Conservation (phyloP, 345 rosid genomes). For the Brassica carinata region DNA sequence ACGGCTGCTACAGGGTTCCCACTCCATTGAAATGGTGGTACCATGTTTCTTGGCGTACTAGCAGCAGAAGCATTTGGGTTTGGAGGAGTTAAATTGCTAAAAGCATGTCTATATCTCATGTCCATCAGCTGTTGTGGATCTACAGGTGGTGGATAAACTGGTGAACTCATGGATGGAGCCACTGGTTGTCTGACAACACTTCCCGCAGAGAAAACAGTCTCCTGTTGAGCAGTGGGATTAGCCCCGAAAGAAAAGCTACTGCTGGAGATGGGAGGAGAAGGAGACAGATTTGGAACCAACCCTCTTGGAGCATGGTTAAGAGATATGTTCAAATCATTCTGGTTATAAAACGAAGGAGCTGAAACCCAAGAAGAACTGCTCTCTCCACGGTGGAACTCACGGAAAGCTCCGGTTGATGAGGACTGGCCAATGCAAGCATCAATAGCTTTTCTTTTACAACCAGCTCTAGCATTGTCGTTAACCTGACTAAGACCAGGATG, state of each 20-base stretch:
- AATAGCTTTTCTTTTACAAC: slow-evolving; percentile 81
- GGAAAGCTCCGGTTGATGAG: slow-evolving; percentile 56
- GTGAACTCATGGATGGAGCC: slow-evolving; percentile 49
- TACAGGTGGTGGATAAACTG: slow-evolving; percentile 48
- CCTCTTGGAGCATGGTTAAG: slow-evolving; percentile 55
- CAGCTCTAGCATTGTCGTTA: slow-evolving; percentile 48
- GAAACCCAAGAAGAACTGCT: slow-evolving; percentile 54
- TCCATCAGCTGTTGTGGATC: slow-evolving; percentile 50
- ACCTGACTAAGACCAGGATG: slow-evolving; percentile 43
- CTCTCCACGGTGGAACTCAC: slow-evolving; percentile 59
- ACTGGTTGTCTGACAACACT: slow-evolving; percentile 48
- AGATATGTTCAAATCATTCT: slow-evolving; percentile 45
- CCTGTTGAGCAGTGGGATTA: slow-evolving; percentile 56
- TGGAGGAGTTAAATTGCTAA: slow-evolving; percentile 42
- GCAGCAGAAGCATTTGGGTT: slow-evolving; percentile 44
- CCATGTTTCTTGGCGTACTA: slow-evolving; percentile 52
- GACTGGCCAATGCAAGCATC: slow-evolving; percentile 69
- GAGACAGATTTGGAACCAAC: slow-evolving; percentile 41
- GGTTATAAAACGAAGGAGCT: slow-evolving; percentile 41
- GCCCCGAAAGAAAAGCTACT: slow-evolving; percentile 63
- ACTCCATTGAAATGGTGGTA: slow-evolving; percentile 57
- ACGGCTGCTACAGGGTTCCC: slow-evolving; percentile 48
- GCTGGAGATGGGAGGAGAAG: slow-evolving; percentile 41
- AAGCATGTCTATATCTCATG: slow-evolving; percentile 45
- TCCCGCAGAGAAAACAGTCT: slow-evolving; percentile 52